Conservation (phyloP, 2,329 filamentous ascomycete species). For the Cordyceps cateniannulata region DNA sequence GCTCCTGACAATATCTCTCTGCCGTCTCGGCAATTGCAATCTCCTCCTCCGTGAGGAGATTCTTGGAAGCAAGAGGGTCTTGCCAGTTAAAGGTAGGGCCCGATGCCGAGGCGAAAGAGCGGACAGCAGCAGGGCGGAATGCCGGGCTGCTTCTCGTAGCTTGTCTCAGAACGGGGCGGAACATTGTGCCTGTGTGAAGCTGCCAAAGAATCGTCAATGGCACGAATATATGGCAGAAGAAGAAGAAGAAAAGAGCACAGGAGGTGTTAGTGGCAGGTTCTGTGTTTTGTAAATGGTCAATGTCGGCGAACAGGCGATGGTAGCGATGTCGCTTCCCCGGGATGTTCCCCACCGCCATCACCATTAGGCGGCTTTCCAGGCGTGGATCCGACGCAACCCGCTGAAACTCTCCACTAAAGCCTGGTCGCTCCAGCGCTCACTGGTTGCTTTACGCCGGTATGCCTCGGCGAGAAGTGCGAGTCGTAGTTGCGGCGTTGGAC, state of each 20-base stretch:
- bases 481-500: not conserved
- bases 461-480: slow-evolving; percentile 11
- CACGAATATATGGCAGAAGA: not conserved
- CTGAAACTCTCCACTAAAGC: slow-evolving; percentile 1
- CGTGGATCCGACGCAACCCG: slow-evolving; percentile 9
- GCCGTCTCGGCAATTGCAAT: slow-evolving; percentile 84
- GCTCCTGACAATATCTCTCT: slow-evolving; percentile 89
- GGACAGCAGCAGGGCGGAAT: slow-evolving; percentile 15
- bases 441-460: not conserved
- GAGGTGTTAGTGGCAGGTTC: not conserved
- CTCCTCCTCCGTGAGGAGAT: slow-evolving; percentile 83
- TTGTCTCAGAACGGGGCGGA: slow-evolving; percentile 15
- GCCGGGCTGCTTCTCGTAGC: slow-evolving; percentile 14
- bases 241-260: not conserved
- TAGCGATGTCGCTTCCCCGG: slow-evolving; percentile 2
- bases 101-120: slow-evolving; percentile 30
- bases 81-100: slow-evolving; percentile 71
- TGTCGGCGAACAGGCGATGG: not conserved
- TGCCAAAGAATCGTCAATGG: not conserved
- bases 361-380: not conserved
- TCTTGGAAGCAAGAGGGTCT: slow-evolving; percentile 72
- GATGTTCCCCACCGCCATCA: slow-evolving; percentile 1
- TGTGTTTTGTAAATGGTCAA: slow-evolving; percentile 3
- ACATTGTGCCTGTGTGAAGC: slow-evolving; percentile 14
- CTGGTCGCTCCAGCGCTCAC: not conserved